A percentile compares a stretch with the other conserved stretches of the same genome.
Conservation (phyloP, 768 basidiomycete genomes). For the Mycena kentingensis region DNA sequence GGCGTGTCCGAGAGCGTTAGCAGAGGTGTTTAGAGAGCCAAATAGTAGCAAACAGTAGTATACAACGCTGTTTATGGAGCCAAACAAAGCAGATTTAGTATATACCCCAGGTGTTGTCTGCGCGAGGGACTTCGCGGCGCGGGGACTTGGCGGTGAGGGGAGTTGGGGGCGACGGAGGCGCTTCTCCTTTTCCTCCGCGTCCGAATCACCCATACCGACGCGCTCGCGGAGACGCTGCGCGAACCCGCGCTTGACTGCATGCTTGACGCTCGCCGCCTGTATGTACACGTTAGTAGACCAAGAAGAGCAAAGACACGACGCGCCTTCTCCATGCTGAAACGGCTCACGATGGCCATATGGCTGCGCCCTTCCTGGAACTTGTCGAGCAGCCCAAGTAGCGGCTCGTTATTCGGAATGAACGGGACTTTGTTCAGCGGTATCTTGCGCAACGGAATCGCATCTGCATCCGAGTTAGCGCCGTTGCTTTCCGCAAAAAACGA, state of each 20-base stretch:
- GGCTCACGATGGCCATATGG: conserved; percentile 89
- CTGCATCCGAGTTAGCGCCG: conserved; percentile 34
- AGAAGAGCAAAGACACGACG: neutral
- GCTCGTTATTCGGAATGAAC: conserved; percentile 84
- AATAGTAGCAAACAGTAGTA: no score
- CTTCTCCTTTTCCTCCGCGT: conserved; percentile 47
- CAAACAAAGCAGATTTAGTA: no score
- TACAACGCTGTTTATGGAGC: no score
- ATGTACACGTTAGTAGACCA: neutral
- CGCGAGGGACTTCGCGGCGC: no score
- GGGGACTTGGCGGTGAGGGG: no score
- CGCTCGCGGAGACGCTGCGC: conserved; percentile 76
- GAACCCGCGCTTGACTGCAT: conserved; percentile 77
- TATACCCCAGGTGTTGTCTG: no score
- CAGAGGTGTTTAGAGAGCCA: no score
- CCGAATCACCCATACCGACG: conserved; percentile 72
- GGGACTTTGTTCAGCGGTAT: conserved; percentile 87
- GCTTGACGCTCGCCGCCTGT: conserved; percentile 78
- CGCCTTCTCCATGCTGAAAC: conserved; percentile 68
- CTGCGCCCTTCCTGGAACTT: conserved; percentile 88
- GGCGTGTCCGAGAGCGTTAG: no score
- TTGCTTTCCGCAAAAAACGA: neutral
- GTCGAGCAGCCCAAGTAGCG: conserved; percentile 82
- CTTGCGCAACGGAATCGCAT: conserved; percentile 79
- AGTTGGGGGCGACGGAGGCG: no score